Evolutionary conservation across 2,329 filamentous ascomycete species (phyloP).

Genomic region (Colletotrichum cuscutae): DNA sequence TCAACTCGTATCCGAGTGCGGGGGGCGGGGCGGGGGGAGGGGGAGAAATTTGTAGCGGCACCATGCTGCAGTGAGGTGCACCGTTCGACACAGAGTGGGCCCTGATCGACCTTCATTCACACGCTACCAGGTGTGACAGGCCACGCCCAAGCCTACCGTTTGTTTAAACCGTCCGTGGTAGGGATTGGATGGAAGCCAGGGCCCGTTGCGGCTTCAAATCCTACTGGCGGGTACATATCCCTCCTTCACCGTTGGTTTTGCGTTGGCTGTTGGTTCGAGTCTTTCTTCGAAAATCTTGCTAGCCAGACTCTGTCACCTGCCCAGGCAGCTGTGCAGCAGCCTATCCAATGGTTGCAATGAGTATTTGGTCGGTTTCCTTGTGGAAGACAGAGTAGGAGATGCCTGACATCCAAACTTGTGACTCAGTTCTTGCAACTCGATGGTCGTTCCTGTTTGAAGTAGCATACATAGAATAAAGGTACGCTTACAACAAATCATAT

Average conservation of each 20-base stretch:
- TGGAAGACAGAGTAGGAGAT: not conserved
- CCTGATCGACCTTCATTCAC: constrained; percentile 12
- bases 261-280: constrained; percentile 2
- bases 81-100: not conserved
- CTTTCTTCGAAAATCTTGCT: not conserved
- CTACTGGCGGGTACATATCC: constrained; percentile 22
- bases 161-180: not conserved
- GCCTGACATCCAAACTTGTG: not conserved
- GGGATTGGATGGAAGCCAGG: not conserved
- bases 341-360: not conserved
- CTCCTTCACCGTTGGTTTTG: constrained; percentile 10
- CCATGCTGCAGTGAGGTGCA: not conserved
- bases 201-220: constrained; percentile 17
- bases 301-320: not conserved
- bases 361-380: not conserved
- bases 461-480: not conserved
- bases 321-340: not conserved
- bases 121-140: constrained; percentile 13
- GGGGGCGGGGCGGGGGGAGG: not conserved
- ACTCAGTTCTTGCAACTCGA: not conserved
- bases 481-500: not conserved
- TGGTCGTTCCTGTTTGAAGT: not conserved
- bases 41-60: not conserved
- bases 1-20: too few species aligned
- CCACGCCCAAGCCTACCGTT: constrained; percentile 9